phyloP scores from a whole-genome alignment of 1,139 yeast genomes.

The Yamadazyma jaroonii region DNA sequence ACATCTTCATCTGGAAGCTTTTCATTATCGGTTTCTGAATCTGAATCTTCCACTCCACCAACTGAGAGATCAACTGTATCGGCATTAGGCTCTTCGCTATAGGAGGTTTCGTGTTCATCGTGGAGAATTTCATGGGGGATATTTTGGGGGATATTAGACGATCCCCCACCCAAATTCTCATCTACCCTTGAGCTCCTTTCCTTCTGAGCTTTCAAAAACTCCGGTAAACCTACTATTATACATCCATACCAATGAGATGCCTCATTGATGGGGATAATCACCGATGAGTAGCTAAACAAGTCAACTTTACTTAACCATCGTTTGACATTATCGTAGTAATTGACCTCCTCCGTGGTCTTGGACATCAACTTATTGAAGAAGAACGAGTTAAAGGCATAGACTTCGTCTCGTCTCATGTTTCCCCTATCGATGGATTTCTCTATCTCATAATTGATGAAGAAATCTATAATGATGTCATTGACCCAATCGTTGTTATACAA shows the following conservation, averaged over 20 bases:
- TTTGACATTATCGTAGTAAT: constrained; percentile 62
- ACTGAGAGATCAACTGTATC: neutral
- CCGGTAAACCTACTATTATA: constrained; percentile 51
- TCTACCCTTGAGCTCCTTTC: neutral
- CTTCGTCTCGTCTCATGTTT: constrained; percentile 23
- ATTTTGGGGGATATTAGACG: neutral
- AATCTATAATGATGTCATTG: constrained; percentile 71
- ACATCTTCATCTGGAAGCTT: neutral
- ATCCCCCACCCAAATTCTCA: neutral
- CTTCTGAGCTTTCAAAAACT: constrained; percentile 14
- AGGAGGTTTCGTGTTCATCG: neutral
- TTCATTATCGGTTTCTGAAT: neutral
- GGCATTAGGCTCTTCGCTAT: neutral
- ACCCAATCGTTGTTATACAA: constrained; percentile 72
- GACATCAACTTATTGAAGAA: constrained; percentile 65
- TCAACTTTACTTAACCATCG: constrained; percentile 79
- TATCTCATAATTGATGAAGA: constrained; percentile 58
- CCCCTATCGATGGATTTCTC: constrained; percentile 34
- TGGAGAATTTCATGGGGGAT: neutral
- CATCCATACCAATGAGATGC: constrained; percentile 88
- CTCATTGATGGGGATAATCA: constrained; percentile 82
- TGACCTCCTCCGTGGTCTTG: constrained; percentile 11
- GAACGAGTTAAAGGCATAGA: constrained; percentile 77
- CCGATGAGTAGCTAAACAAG: constrained; percentile 55
- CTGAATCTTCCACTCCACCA: neutral